A percentile compares a stretch with the other conserved stretches of the same genome.
These are phyloP conservation scores for Pachysolen tannophilus DNA, from an alignment of 805 yeast species.

Conservation along the genomic window DNA sequence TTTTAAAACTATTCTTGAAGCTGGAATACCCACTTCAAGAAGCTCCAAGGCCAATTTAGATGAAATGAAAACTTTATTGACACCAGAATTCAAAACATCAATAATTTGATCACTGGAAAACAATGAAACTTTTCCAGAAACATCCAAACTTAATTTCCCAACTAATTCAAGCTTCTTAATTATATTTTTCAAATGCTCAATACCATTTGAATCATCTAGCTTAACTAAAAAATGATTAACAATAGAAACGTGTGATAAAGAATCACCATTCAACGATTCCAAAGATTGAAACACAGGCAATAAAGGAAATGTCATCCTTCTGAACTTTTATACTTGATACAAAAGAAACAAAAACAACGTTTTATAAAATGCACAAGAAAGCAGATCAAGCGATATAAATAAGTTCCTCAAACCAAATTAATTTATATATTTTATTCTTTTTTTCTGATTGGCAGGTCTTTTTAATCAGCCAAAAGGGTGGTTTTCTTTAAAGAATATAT, in stretches of 20 bases:
- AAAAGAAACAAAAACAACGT: too few relatives aligned
- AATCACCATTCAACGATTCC: slow-evolving; percentile 7
- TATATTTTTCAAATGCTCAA: not conserved
- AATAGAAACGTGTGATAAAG: slow-evolving; percentile 12
- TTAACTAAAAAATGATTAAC: slow-evolving; percentile 22
- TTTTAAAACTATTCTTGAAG: slow-evolving; percentile 23
- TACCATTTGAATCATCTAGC: slow-evolving; percentile 11
- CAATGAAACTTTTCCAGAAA: slow-evolving; percentile 10
- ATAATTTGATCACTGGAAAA: slow-evolving; percentile 9
- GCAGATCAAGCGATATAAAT: too few relatives aligned
- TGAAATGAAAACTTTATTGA: slow-evolving; percentile 12
- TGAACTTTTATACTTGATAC: too few relatives aligned
- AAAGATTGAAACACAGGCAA: slow-evolving; percentile 19
- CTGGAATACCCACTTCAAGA: slow-evolving; percentile 17
- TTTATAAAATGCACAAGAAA: too few relatives aligned
- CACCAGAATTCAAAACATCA: slow-evolving; percentile 16
- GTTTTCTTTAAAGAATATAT: too few relatives aligned
- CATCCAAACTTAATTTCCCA: slow-evolving; percentile 1
- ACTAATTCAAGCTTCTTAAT: slow-evolving; percentile 3
- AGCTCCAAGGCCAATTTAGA: slow-evolving; percentile 1
- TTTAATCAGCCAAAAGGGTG: too few relatives aligned
- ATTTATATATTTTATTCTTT: too few relatives aligned
- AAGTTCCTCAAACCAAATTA: too few relatives aligned
- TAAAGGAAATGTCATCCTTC: slow-evolving; percentile 28
- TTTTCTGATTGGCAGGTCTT: too few relatives aligned